phyloP scores from a whole-genome alignment of 352 stramenopile genomes.

The Phytophthora cryptogea region DNA sequence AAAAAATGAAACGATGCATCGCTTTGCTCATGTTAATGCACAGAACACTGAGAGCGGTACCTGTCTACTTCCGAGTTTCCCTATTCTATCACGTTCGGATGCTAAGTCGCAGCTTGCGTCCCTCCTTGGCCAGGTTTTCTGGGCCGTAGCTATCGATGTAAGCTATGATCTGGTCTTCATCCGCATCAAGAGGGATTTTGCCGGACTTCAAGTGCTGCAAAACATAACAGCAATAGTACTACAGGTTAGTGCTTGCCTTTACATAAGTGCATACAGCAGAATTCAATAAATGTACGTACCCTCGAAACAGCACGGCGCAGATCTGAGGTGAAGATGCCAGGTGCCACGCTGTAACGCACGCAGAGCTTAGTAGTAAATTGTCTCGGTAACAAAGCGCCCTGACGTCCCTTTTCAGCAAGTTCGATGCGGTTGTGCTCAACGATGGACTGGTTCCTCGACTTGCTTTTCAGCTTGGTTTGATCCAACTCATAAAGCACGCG shows the following conservation, averaged over 20 bases:
- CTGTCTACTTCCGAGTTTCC: conserved; percentile 12
- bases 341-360: conserved; percentile 66
- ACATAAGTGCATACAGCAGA: neutral
- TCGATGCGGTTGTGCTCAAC: conserved; percentile 57
- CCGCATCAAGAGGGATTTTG: conserved; percentile 54
- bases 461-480: conserved; percentile 36
- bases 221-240: neutral
- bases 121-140: conserved; percentile 59
- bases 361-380: conserved; percentile 85
- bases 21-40: neutral
- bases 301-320: conserved; percentile 59
- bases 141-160: conserved; percentile 64
- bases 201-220: conserved; percentile 64
- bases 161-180: conserved; percentile 61
- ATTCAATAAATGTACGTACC: conserved; percentile 36
- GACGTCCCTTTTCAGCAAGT: conserved; percentile 40
- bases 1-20: no score
- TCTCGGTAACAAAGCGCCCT: conserved; percentile 59
- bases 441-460: conserved; percentile 51
- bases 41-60: neutral
- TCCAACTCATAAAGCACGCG: conserved; percentile 43
- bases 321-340: conserved; percentile 78
- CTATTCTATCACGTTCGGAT: conserved; percentile 40
- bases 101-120: conserved; percentile 62
- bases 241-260: neutral